These are phyloP conservation scores for Calonectria montana DNA, from an alignment of 2,329 filamentous ascomycete species.

Conservation along the genomic window DNA sequence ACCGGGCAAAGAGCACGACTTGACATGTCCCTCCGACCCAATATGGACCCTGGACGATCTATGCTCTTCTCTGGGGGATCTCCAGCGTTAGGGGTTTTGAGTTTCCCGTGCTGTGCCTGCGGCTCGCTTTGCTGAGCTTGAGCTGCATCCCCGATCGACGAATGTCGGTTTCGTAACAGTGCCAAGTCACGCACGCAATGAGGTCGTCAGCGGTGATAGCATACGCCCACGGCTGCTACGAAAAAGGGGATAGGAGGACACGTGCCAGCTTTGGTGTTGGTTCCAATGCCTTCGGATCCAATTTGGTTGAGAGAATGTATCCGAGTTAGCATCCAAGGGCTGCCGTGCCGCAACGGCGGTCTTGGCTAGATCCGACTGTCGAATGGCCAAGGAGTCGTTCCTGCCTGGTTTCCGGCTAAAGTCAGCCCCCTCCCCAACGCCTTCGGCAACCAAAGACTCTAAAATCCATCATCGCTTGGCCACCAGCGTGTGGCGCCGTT, in stretches of 20 bases:
- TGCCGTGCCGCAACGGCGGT: conserved; percentile 6
- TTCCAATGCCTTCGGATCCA: not conserved
- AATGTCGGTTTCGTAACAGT: not conserved
- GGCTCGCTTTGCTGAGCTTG: not conserved
- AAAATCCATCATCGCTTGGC: conserved; percentile 3
- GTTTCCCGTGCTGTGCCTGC: conserved; percentile 11
- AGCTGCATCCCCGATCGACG: conserved; percentile 19
- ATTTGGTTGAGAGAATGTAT: conserved; percentile 6
- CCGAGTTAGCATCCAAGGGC: conserved; percentile 7
- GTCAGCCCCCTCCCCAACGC: conserved; percentile 13
- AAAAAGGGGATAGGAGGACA: not conserved
- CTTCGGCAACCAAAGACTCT: conserved; percentile 1
- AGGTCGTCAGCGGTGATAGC: not conserved
- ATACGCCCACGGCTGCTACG: not conserved
- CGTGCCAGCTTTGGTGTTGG: not conserved
- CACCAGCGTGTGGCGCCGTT: conserved; percentile 33
- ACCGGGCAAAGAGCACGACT: not conserved
- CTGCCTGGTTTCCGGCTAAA: conserved; percentile 20
- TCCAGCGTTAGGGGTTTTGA: conserved; percentile 12
- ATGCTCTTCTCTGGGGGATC: conserved; percentile 9
- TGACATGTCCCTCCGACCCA: not conserved
- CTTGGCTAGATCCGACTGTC: conserved; percentile 4
- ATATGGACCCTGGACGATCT: conserved; percentile 3
- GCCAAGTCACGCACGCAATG: not conserved
- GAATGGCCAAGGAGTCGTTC: conserved; percentile 9